Evolutionary conservation across 169 alveolate species (phyloP).

Genomic region (Amoebophrya sp.): DNA sequence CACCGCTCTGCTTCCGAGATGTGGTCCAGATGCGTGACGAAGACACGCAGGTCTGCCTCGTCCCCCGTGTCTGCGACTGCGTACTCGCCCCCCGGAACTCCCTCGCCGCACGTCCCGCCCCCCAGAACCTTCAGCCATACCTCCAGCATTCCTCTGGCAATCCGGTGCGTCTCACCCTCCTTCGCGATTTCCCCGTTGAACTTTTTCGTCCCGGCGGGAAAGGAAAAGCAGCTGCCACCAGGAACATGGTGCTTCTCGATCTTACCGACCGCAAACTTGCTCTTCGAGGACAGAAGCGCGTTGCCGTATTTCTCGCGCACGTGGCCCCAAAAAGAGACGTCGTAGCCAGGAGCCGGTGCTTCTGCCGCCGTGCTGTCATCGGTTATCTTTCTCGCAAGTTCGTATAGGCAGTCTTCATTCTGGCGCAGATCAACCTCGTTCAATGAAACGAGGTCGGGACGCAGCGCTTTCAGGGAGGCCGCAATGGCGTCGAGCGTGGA

Average conservation of each 20-base stretch:
- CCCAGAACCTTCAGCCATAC: neutral
- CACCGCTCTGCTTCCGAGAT: neutral
- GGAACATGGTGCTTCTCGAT: neutral
- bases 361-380: neutral
- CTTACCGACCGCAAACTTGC: neutral
- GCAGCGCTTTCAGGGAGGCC: neutral
- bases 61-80: neutral
- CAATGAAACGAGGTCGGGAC: neutral
- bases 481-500: neutral
- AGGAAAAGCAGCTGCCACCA: neutral
- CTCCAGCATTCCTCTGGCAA: neutral
- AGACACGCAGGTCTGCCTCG: neutral
- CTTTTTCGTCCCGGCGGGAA: neutral
- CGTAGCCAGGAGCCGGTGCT: neutral
- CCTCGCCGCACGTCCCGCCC: neutral
- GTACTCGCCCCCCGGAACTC: neutral
- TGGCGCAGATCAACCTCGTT: neutral
- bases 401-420: neutral
- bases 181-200: neutral
- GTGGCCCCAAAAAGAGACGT: neutral
- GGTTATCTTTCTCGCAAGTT: neutral
- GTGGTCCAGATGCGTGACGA: neutral
- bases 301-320: neutral
- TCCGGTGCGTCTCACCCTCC: neutral
- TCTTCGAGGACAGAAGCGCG: neutral